Percentiles rank a stretch among this genome's conserved stretches.
phyloP scores from a whole-genome alignment of 2,329 filamentous ascomycete species.

The Salinomyces thailandicus region DNA sequence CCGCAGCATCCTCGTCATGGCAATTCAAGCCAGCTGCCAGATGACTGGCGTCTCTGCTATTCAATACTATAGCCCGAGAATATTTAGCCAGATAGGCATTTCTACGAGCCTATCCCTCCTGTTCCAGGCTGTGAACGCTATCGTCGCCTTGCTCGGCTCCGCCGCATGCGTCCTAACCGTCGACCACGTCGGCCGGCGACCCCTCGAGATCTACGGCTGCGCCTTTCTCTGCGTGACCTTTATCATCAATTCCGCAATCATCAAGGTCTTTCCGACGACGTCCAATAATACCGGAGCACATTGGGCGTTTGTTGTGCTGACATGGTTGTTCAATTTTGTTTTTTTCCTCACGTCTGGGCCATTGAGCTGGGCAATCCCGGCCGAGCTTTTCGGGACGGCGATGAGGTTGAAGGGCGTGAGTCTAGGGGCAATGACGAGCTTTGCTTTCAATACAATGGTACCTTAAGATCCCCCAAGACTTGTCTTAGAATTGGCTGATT shows the following conservation, averaged over 20 bases:
- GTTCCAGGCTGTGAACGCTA: constrained; percentile 14
- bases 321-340: constrained; percentile 20
- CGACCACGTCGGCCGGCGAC: constrained; percentile 15
- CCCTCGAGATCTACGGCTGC: constrained; percentile 15
- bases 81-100: constrained; percentile 18
- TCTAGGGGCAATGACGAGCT: constrained; percentile 14
- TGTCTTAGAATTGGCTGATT: no score
- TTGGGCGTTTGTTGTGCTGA: constrained; percentile 19
- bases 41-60: constrained; percentile 24
- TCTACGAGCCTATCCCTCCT: constrained; percentile 11
- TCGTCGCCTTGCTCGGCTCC: constrained; percentile 15
- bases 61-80: constrained; percentile 21
- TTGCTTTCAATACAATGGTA: constrained; percentile 26
- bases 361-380: constrained; percentile 20
- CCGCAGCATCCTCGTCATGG: constrained; percentile 17
- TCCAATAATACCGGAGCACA: constrained; percentile 11
- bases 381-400: constrained; percentile 21
- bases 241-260: constrained; percentile 16
- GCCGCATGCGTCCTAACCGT: constrained; percentile 15
- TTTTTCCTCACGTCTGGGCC: constrained; percentile 17
- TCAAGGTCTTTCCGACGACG: constrained; percentile 11
- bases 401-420: constrained; percentile 18
- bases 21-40: constrained; percentile 19
- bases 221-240: constrained; percentile 14
- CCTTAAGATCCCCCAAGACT: no score